These are phyloP conservation scores for Hippophae gyantsensis DNA, from an alignment of 306 rosid species.

Conservation along the genomic window DNA sequence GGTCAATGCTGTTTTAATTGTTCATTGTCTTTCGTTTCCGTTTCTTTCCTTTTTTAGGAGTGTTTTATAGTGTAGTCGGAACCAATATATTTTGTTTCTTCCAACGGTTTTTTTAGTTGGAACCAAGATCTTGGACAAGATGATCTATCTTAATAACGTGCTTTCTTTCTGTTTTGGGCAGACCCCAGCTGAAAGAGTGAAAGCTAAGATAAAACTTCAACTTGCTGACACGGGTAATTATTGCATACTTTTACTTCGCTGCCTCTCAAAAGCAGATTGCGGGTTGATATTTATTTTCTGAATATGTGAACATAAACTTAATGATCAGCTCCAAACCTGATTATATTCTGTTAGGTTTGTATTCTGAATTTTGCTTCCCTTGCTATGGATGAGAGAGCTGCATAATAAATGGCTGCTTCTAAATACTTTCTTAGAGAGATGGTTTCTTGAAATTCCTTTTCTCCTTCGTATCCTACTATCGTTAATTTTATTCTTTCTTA, in stretches of 20 bases:
- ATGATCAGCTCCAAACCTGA: no score
- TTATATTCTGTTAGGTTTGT: no score
- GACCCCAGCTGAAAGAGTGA: slow-evolving; percentile 83
- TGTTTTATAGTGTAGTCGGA: no score
- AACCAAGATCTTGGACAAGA: not conserved
- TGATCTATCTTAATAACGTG: slow-evolving; percentile 1
- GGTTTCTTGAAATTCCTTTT: not conserved
- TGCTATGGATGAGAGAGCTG: not conserved
- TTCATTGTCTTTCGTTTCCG: no score
- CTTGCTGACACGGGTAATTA: slow-evolving; percentile 70
- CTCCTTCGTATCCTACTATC: not conserved
- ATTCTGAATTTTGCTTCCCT: not conserved
- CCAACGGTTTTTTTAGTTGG: no score
- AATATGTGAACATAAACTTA: no score
- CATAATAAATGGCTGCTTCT: not conserved
- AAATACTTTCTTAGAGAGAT: not conserved
- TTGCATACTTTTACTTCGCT: not conserved
- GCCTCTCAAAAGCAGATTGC: no score
- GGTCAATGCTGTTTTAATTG: no score
- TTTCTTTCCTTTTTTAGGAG: no score
- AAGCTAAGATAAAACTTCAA: slow-evolving; percentile 89
- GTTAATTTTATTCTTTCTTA: slow-evolving; percentile 5
- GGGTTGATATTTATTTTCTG: no score
- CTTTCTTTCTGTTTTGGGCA: slow-evolving; percentile 30
- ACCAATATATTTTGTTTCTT: no score